A percentile compares a stretch with the other conserved stretches of the same genome.
Conservation (phyloP, 495 filamentous ascomycete species). For the Penicillium coprophilum region DNA sequence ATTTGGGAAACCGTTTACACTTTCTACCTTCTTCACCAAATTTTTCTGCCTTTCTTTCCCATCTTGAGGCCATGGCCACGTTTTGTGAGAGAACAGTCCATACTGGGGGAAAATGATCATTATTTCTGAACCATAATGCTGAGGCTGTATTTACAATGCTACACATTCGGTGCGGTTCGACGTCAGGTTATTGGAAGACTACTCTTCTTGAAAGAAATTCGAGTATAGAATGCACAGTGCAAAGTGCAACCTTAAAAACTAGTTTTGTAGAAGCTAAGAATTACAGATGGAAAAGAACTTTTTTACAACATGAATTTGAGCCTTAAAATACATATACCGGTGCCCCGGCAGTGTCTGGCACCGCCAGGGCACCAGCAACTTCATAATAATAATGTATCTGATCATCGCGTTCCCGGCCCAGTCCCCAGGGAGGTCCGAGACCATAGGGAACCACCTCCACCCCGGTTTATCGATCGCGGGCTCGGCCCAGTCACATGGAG, state of each 20-base stretch:
- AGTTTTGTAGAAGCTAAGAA: neutral
- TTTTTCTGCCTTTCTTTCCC: too few species aligned
- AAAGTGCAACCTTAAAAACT: neutral
- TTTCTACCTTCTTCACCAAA: too few species aligned
- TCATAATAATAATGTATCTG: constrained; percentile 8
- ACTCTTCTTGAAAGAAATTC: neutral
- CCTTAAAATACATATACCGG: constrained; percentile 10
- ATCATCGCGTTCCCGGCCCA: neutral
- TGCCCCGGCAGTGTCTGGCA: neutral
- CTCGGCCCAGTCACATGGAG: neutral
- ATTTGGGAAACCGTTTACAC: too few species aligned
- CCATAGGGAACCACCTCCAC: neutral
- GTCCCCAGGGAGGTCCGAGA: neutral
- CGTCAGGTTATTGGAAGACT: neutral
- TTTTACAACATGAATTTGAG: constrained; percentile 1
- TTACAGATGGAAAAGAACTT: neutral
- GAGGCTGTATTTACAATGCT: too few species aligned
- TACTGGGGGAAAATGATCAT: too few species aligned
- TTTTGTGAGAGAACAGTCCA: too few species aligned
- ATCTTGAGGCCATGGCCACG: too few species aligned
- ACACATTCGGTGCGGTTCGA: too few species aligned
- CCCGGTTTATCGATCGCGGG: neutral
- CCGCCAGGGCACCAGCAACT: neutral
- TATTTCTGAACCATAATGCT: too few species aligned
- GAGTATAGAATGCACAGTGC: neutral